phyloP scores from a whole-genome alignment of 1,139 yeast species.

The Lodderomyces jiufengensis region DNA sequence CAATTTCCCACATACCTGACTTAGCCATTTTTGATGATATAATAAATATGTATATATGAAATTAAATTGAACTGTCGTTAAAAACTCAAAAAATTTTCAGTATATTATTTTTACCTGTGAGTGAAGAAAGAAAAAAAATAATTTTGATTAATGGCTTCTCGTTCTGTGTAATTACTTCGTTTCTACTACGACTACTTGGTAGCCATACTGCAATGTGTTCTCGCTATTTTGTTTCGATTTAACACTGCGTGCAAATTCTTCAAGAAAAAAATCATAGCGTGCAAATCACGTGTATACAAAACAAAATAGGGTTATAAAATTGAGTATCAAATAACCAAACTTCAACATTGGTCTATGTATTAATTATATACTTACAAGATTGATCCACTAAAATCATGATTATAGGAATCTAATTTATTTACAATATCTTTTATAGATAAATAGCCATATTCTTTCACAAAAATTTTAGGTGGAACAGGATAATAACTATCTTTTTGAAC shows the following conservation, averaged over 20 bases:
- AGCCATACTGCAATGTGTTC: too few species aligned
- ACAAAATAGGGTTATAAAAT: constrained; percentile 4
- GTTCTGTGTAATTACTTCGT: neutral
- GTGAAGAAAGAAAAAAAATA: neutral
- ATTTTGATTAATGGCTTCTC: constrained; percentile 1
- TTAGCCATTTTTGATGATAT: constrained; percentile 48
- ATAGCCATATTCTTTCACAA: constrained; percentile 27
- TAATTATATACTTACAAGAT: constrained; percentile 13
- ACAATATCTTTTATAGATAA: constrained; percentile 43
- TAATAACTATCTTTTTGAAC: constrained; percentile 48
- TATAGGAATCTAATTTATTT: constrained; percentile 30
- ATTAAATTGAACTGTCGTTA: neutral
- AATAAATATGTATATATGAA: constrained; percentile 7
- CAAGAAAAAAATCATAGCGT: neutral
- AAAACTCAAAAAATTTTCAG: constrained; percentile 10
- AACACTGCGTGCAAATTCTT: too few species aligned
- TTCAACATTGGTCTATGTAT: neutral
- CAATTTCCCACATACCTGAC: constrained; percentile 49
- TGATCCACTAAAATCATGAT: constrained; percentile 31
- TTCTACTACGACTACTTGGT: too few species aligned
- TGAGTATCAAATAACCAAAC: neutral
- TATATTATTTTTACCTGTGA: constrained; percentile 3
- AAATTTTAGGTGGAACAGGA: constrained; percentile 24
- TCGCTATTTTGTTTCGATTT: too few species aligned
- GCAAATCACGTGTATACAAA: constrained; percentile 1